phyloP scores from a whole-genome alignment of 495 filamentous ascomycete genomes.

The Penicillium goetzii region DNA sequence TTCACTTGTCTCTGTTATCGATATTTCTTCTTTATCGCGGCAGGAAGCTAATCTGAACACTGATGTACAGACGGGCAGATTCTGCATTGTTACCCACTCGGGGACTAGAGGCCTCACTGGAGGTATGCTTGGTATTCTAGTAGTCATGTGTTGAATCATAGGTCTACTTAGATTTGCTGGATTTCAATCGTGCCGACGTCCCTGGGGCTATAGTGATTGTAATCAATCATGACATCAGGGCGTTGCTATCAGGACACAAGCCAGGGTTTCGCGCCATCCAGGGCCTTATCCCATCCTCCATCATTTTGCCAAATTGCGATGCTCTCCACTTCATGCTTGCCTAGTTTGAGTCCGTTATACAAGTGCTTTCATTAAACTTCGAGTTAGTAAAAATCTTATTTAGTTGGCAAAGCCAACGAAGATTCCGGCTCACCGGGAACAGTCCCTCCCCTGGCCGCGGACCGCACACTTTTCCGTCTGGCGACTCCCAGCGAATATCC shows the following conservation, averaged over 20 bases:
- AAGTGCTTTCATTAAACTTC: conserved; percentile 40
- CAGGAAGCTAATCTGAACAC: not conserved
- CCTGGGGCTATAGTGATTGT: not conserved
- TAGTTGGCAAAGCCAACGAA: not conserved
- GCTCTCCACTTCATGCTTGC: conserved; percentile 49
- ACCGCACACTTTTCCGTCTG: conserved; percentile 45
- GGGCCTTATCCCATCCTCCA: conserved; percentile 47
- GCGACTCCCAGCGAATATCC: conserved; percentile 47
- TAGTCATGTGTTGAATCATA: not conserved
- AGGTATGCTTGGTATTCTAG: not conserved
- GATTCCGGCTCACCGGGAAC: conserved; percentile 44
- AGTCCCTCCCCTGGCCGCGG: conserved; percentile 48
- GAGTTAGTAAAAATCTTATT: not conserved
- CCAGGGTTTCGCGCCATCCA: conserved; percentile 46
- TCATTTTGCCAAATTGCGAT: conserved; percentile 51
- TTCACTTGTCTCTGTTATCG: not conserved
- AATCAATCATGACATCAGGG: not conserved
- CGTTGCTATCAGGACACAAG: conserved; percentile 35
- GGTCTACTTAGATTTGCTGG: not conserved
- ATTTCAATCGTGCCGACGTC: not conserved
- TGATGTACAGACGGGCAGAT: conserved; percentile 52
- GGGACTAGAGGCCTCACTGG: conserved; percentile 31
- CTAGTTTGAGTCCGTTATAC: conserved; percentile 50
- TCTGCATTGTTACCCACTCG: conserved; percentile 53
- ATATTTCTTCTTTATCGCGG: not conserved